Evolutionary conservation across 192 early-diverging fungal genomes (phyloP), one percentile per base, ranked within the genome.

Genomic region (Coemansia umbellata): DNA sequence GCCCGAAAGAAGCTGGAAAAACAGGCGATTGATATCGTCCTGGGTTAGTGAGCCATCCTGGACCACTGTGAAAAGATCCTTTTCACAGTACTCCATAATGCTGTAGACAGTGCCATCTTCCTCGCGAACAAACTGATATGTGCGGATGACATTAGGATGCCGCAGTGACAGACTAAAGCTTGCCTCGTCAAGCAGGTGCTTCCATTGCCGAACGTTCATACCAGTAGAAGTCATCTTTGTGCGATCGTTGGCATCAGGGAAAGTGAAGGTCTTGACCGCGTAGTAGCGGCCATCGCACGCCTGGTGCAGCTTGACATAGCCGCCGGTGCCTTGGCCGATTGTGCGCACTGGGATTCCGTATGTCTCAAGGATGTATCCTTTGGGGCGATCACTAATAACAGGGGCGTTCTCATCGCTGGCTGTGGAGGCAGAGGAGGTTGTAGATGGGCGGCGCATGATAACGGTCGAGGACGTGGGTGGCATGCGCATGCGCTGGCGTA

Each of bases 11-110:
- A 93, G 74, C 64, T 94, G 91, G 42, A 76, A 80, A 63, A 91
- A 95, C 67, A 86, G 83, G 54, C 91, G 90, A 36, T 87, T 82
- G 51, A 91, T 84, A 49, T 93, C 90, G 22, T 79, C 76, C 1
- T 80, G 73, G 5, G 81, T 81, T 82, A 96, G 79, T 39, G 74
- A 40, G 17, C 87, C 87, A 10, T 74, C 78, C 73, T 88, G 86
- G 8, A 98, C 93, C 0, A 85, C 70, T 1, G 79, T 80, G 53
- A 87, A 98, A 60, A 98, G 64, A 59, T 98, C 95, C 37, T 85
- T 86, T 47, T 86, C 85, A 47, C 88, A 90, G 80, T 90, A 95
- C 76, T 98, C 95, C 92, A 91, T 88, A 41, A 89, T 82, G 65
- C 86, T 79, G 59, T 84, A 89, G 42, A 82, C 83, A 21, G 64